A percentile compares a stretch with the other conserved stretches of the same genome.
phyloP scores from a whole-genome alignment of 2,329 filamentous ascomycete species.

The Aspergillus jensenii region DNA sequence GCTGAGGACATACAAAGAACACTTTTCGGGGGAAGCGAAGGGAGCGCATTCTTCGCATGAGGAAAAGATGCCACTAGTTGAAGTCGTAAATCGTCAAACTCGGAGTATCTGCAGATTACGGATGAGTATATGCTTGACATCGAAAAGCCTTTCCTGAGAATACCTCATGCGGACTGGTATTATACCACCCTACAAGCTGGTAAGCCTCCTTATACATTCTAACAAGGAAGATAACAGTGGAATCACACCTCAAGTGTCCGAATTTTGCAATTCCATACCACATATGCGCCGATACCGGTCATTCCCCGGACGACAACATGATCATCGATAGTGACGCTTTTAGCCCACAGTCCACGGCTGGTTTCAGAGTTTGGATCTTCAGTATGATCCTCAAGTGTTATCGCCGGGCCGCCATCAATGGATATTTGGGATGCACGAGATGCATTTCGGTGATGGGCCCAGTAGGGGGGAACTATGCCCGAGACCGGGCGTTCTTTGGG shows the following conservation, averaged over 20 bases:
- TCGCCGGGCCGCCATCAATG: slow-evolving; percentile 45
- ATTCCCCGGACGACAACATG: slow-evolving; percentile 61
- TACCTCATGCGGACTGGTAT: slow-evolving; percentile 62
- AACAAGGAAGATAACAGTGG: not conserved
- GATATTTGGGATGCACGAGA: slow-evolving; percentile 44
- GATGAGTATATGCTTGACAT: slow-evolving; percentile 19
- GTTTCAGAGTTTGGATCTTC: slow-evolving; percentile 56
- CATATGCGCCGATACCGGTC: slow-evolving; percentile 75
- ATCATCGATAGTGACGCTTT: slow-evolving; percentile 61
- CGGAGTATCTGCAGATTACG: slow-evolving; percentile 67
- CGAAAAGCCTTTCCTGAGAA: slow-evolving; percentile 1
- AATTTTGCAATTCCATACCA: slow-evolving; percentile 89
- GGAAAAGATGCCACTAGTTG: slow-evolving; percentile 79
- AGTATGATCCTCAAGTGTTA: slow-evolving; percentile 65
- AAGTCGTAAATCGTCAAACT: slow-evolving; percentile 80
- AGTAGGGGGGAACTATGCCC: slow-evolving; percentile 45
- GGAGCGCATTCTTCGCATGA: slow-evolving; percentile 78
- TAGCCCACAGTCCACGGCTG: slow-evolving; percentile 62
- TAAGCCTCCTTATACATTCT: slow-evolving; percentile 10
- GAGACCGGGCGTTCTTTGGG: slow-evolving; percentile 28
- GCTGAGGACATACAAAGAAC: slow-evolving; percentile 65
- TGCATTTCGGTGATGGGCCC: slow-evolving; percentile 43
- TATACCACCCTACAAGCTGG: slow-evolving; percentile 50
- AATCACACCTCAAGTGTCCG: slow-evolving; percentile 75
- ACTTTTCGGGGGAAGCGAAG: slow-evolving; percentile 87